Base-by-base conservation (phyloP, 1,284 basidiomycete genomes). In the Mycosarcoma maydis region DNA sequence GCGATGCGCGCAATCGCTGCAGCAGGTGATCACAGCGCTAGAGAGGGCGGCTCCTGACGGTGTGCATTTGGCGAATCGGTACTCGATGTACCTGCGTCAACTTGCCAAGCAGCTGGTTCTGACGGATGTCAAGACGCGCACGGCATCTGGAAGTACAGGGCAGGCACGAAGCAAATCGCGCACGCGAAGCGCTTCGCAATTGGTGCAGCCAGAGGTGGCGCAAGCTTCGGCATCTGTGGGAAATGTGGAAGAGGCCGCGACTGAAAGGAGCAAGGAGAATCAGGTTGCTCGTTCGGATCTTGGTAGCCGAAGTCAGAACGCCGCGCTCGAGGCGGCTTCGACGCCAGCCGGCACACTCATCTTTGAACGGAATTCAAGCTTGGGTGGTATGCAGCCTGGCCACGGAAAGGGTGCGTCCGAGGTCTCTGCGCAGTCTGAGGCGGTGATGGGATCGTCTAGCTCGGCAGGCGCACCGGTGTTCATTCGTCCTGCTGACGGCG, bases 81-180 rank as follows among this genome's bases (percentile, higher is more conserved):
- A 71, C 43, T 71, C 68, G 30, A 67, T 62, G 54, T 71, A 71
- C 20, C 37, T 71, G 42, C 62, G 68, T 8, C 62, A 65, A 34
- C 38, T 71, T 14, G 68, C 68, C 14, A 71, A 71, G 44, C 68
- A 71, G n/a, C 42, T 71, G 30, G 60, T 71, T 1, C 20, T 71
- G 50, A 67, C 62, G 16, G 68, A 71, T 36, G 68, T 62, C 29
- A 71, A 71, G 40, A 60, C 61, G 3, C 47, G 67, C 24, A 47
- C 39, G 8, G 50, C 58, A 6, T 38, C 42, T 3, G 24, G 24
- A 24, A 29, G 49, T 9, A n/a, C 50, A 3, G 30, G 26, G 10
- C 48, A 53, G 29, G 38, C 48, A 11, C 49, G 52, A 3, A 50
- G 26, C 48, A 57, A 55, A 34, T 34, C 52, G 13, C 49, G 46